Conservation (phyloP, 2,329 filamentous ascomycete genomes). For the Arthrobotrys pseudoclavata region DNA sequence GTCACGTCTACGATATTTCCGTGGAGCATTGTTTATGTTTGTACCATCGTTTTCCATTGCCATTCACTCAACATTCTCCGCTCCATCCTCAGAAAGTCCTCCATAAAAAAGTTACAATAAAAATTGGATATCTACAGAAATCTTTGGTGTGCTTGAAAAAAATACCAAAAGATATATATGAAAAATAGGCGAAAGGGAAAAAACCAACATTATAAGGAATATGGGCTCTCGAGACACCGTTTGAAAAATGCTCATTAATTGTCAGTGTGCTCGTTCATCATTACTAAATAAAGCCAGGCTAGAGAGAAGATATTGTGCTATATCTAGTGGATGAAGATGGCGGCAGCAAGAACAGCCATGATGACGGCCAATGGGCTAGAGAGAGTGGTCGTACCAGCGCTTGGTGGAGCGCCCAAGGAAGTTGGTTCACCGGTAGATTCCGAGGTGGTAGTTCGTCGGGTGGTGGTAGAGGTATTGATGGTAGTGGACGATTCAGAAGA, state of each 20-base stretch:
- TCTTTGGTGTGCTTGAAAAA: conserved; percentile 38
- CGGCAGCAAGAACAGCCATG: conserved; percentile 56
- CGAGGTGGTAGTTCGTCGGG: conserved; percentile 23
- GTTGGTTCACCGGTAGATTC: conserved; percentile 15
- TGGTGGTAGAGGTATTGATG: conserved; percentile 31
- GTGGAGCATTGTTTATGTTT: conserved; percentile 23
- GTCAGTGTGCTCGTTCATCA: conserved; percentile 5
- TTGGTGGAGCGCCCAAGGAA: conserved; percentile 39
- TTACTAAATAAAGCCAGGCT: conserved; percentile 9
- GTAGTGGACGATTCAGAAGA: conserved; percentile 8
- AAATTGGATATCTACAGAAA: conserved; percentile 52
- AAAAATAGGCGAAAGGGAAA: conserved; percentile 3
- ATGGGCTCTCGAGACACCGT: conserved; percentile 44
- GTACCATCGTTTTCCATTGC: conserved; percentile 38
- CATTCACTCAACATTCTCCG: conserved; percentile 32
- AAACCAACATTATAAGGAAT: conserved; percentile 36
- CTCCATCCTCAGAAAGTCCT: neutral
- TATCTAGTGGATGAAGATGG: conserved; percentile 58
- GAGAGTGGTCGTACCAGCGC: conserved; percentile 46
- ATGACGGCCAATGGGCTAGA: conserved; percentile 58
- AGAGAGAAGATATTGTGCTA: neutral
- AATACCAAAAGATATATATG: conserved; percentile 11
- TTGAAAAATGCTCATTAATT: conserved; percentile 7
- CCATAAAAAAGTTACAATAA: conserved; percentile 31
- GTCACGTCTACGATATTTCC: neutral